Evolutionary conservation across 805 yeast genomes (phyloP), one percentile per base, ranked within the genome.

Genomic region (Ogataea salicorniae): DNA sequence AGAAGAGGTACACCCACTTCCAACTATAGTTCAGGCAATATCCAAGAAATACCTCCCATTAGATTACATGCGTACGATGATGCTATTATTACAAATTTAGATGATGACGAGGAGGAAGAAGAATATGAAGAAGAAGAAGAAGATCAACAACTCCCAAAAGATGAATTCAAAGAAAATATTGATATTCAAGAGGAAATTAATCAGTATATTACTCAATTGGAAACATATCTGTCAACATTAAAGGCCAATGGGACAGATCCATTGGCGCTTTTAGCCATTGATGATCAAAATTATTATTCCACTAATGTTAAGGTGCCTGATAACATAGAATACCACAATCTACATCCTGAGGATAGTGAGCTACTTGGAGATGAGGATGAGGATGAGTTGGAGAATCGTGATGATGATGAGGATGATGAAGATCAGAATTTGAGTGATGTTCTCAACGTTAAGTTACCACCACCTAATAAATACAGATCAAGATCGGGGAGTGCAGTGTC

Each of bases 281-380:
- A 57, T 37, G 61, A 60, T 11, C 64, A 60, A 43, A 46, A 45
- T 2, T 58, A 48, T 39, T 60, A 60, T 38, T 41, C 50, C 0
- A 49, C 53, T 38, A 45, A 45, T n/a, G 46, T 45, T 7, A 18
- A 23, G 9, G 29, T 38, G 5, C n/a, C 16, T 16, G 37, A 39
- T 5, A 29, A 33, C 14, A 29, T 36, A 9, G 36, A 34, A 5
- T 16, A n/a, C 16, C 26, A 20, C 14, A 17, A 37, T 20, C 3
- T 37, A 26, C 31, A 9, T 26, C 31, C 13, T 22, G 42, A 39
- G 5, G 39, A 39, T 29, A 15, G n/a, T 7, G 37, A 20, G 7
- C 20, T 34, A 3, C 8, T 18, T 14, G 37, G 33, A 13, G 40
- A 31, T 2, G 29, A 39, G 16, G 33, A 31, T 37, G 37, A 26